phyloP scores from a whole-genome alignment of 2,329 filamentous ascomycete species.

The Exophiala oligosperma region DNA sequence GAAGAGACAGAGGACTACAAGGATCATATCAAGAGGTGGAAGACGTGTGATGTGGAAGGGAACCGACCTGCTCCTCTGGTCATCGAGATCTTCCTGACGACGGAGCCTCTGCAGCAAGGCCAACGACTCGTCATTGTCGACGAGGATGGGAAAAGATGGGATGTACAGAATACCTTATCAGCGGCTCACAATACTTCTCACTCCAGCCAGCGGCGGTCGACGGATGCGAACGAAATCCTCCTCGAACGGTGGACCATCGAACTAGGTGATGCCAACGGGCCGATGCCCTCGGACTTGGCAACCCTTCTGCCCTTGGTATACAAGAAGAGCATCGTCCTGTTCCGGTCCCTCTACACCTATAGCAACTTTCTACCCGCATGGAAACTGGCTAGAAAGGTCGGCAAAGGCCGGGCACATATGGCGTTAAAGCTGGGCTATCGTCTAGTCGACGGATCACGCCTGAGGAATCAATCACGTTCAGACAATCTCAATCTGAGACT shows the following conservation, averaged over 20 bases:
- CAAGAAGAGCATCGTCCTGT: conserved; percentile 95
- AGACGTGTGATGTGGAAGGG: conserved; percentile 71
- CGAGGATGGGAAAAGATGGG: conserved; percentile 87
- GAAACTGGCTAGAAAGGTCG: conserved; percentile 75
- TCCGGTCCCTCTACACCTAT: conserved; percentile 82
- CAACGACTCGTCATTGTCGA: conserved; percentile 87
- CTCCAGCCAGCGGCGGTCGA: conserved; percentile 33
- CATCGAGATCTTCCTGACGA: conserved; percentile 87
- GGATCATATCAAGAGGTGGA: conserved; percentile 81
- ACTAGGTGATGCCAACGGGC: conserved; percentile 62
- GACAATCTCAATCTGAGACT: conserved; percentile 74
- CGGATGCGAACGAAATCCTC: conserved; percentile 67
- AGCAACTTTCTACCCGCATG: conserved; percentile 81
- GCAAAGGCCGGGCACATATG: conserved; percentile 66
- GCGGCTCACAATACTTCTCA: conserved; percentile 45
- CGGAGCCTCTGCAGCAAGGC: conserved; percentile 71
- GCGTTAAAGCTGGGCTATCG: conserved; percentile 76
- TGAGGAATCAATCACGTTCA: conserved; percentile 50
- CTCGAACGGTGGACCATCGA: conserved; percentile 90
- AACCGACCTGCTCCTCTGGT: conserved; percentile 79
- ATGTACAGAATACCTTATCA: conserved; percentile 76
- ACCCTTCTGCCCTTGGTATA: conserved; percentile 81
- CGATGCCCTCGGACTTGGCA: conserved; percentile 46
- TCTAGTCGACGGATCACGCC: conserved; percentile 62
- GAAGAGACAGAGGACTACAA: conserved; percentile 87